Evolutionary conservation across 202 grass and related monocot genomes (phyloP), one percentile per base, ranked within the genome.

Genomic region (Saccharum hybrid): DNA sequence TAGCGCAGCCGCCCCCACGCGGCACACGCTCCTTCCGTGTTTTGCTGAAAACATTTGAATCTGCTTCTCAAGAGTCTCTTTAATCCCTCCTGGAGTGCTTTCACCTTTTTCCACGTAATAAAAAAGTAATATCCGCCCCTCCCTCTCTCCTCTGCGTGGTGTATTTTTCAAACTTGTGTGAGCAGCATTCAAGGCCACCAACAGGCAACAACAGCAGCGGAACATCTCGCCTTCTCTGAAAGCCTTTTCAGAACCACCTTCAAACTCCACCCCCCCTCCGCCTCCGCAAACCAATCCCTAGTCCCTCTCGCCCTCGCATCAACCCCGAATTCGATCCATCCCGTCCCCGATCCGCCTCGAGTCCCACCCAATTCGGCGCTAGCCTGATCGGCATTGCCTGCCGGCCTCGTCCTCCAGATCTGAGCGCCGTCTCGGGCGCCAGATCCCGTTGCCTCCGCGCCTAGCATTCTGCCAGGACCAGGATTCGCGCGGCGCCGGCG

Each of bases 241-340:
- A 84, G 77, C 75, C 74, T 81, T 76, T 83, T 80, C 59, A 83
- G 87, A 92, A 80, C 63, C 79, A 76, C 83, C 81, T 72, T 73
- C 45, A 19, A 73, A 73, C 70, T 70, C 62, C 68, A 48, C 30
- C 83, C 9, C 13, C 41, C 34, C n/a, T 52, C 43, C 43, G 1
- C 28, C 31, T 36, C 59, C 43, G 9, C 60, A 38, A 51, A 38
- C 43, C 38, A 74, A 59, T 62, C 83, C 34, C 74, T 23, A 77
- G 59, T 26, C 45, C 70, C 70, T 75, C 71, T 26, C 30, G 45
- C 69, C 31, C 30, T 14, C 41, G 52, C 41, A 59, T 51, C 69
- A 22, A 40, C 61, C 16, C 12, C 40, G 22, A 74, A 88, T 69
- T 74, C 78, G 67, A 80, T 62, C 62, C 41, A 6, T 10, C 33